Evolutionary conservation across 306 rosid species (phyloP).

Genomic region (Fragaria nilgerrensis): DNA sequence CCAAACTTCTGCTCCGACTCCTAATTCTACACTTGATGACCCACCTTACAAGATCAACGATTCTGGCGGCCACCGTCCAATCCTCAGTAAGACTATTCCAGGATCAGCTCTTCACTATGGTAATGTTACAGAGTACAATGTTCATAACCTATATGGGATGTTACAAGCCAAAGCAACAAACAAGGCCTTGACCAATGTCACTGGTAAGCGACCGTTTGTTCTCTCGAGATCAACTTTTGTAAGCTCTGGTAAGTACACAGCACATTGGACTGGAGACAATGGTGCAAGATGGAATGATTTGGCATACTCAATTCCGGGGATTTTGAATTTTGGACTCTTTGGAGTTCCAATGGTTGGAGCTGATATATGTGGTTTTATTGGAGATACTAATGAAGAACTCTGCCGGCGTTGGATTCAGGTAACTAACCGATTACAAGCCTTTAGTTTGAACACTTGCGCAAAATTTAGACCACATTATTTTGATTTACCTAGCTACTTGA

Average conservation of each 20-base stretch:
- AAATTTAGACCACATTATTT: not conserved
- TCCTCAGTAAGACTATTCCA: constrained; percentile 51
- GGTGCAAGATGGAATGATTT: constrained; percentile 82
- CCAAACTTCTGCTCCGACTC: constrained; percentile 46
- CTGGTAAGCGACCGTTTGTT: constrained; percentile 84
- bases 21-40: constrained; percentile 61
- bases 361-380: constrained; percentile 76
- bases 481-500: not conserved
- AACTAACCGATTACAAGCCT: constrained; percentile 21
- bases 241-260: constrained; percentile 81
- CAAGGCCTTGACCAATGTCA: constrained; percentile 46
- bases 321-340: constrained; percentile 71
- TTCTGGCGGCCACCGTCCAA: constrained; percentile 34
- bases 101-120: constrained; percentile 64
- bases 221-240: constrained; percentile 83
- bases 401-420: constrained; percentile 97
- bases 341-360: constrained; percentile 97
- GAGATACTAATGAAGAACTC: constrained; percentile 76
- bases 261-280: constrained; percentile 97
- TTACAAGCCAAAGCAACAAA: constrained; percentile 62
- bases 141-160: constrained; percentile 75
- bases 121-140: constrained; percentile 66
- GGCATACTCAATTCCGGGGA: constrained; percentile 66
- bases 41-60: constrained; percentile 79
- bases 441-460: not conserved